Conservation (phyloP, 768 basidiomycete species). For the Podaxis sp. region DNA sequence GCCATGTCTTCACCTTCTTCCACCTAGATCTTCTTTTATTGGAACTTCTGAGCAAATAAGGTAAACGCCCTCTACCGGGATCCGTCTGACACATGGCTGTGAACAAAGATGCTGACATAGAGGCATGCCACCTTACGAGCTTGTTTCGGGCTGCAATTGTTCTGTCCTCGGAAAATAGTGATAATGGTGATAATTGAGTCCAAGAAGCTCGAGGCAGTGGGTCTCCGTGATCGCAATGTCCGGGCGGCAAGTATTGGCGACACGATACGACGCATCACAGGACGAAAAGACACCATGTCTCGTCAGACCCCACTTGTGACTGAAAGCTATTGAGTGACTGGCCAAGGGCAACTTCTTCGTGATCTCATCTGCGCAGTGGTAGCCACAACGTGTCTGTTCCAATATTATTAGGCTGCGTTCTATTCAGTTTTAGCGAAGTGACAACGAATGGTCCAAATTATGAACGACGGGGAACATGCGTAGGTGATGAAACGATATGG, state of each 20-base stretch:
- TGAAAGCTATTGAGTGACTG: not conserved
- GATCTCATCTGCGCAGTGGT: not conserved
- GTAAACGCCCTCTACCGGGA: not conserved
- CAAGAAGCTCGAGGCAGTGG: not conserved
- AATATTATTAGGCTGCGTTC: not conserved
- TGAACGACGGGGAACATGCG: not conserved
- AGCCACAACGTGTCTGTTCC: not conserved
- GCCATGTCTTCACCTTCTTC: not conserved
- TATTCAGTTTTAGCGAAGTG: not conserved
- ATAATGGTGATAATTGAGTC: not conserved
- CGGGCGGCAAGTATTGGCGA: not conserved
- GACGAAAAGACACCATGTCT: not conserved
- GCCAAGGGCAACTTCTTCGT: not conserved
- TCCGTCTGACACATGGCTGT: not conserved
- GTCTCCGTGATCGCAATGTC: not conserved
- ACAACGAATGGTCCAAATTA: not conserved
- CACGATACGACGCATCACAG: no score
- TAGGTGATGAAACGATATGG: not conserved
- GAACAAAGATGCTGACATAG: not conserved
- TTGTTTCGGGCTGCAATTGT: not conserved
- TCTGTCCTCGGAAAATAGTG: not conserved
- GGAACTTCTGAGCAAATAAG: not conserved
- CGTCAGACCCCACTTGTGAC: not conserved
- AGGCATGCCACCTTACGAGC: not conserved
- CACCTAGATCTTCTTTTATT: constrained; percentile 3